Percentiles rank a stretch among this genome's conserved stretches.
These are phyloP conservation scores for Colletotrichum navitas DNA, from an alignment of 2,329 filamentous ascomycete genomes.

Conservation along the genomic window DNA sequence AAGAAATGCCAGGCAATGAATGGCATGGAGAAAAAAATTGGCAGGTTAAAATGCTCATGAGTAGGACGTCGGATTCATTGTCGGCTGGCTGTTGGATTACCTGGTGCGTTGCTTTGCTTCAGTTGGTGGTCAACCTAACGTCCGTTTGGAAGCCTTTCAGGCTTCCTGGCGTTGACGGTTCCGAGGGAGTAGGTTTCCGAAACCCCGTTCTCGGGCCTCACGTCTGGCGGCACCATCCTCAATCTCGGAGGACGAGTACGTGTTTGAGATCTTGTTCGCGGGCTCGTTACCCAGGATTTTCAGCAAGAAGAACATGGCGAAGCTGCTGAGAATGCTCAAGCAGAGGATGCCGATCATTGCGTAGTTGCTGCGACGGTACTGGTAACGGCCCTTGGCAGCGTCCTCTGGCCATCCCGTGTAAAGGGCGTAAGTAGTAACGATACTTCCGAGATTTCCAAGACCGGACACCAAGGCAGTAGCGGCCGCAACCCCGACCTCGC, in stretches of 20 bases:
- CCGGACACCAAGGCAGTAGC: constrained; percentile 89
- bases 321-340: constrained; percentile 79
- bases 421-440: constrained; percentile 88
- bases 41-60: constrained; percentile 55
- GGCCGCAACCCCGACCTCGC: constrained; percentile 90
- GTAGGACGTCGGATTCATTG: background rate
- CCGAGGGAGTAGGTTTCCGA: constrained; percentile 58
- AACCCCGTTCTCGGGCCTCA: constrained; percentile 70
- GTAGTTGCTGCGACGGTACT: constrained; percentile 86
- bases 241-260: constrained; percentile 58
- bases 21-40: constrained; percentile 42
- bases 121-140: constrained; percentile 43
- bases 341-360: constrained; percentile 89
- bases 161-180: constrained; percentile 45
- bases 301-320: constrained; percentile 76
- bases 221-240: constrained; percentile 72
- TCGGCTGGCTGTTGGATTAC: constrained; percentile 49
- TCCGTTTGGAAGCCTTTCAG: constrained; percentile 27
- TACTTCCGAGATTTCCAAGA: constrained; percentile 86
- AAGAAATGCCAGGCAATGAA: constrained; percentile 24
- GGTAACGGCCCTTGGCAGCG: constrained; percentile 72
- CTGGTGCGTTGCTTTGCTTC: constrained; percentile 43
- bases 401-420: constrained; percentile 90
- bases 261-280: constrained; percentile 59
- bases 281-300: constrained; percentile 68